Base-by-base conservation (phyloP, 768 basidiomycete species). In the Cystofilobasidium bisporidii region DNA sequence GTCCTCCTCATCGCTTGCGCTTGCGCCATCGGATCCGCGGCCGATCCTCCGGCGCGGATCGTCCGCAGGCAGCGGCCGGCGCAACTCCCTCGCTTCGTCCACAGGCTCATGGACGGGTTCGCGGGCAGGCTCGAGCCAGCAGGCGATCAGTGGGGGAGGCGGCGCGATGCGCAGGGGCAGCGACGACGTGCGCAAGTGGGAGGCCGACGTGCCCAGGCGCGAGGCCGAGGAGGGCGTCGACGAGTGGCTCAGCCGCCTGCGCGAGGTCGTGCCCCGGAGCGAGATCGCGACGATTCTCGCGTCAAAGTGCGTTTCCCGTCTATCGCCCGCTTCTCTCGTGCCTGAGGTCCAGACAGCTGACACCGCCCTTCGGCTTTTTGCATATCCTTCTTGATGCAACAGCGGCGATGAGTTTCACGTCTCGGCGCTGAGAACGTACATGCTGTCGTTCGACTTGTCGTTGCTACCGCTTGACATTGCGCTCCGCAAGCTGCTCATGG, bases 381-480 rank as follows among this genome's bases (percentile, higher is more conserved):
- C 33, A 3, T 32, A 24, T 22, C 6, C 17, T n/a, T n/a, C 32
- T 12, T 57, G 24, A 24, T 38, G 18, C 8, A 53, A 5, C 43
- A 48, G 93, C 72, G 80, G 83, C 47, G 89, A 91, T 66, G 73
- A 79, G 6, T 87, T 91, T 64, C 83, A 93, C 75, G 75, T 79
- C 4, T 78, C 81, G 64, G 87, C 91, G 3, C 81, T 97, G 60
- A 81, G 81, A 65, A 73, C 81, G 17, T 93, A 90, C 75, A 82
- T 98, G 69, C 79, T 79, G 56, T 82, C 81, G 50, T 98, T 97
- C 75, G 82, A 86, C 71, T 96, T 98, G 74, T 76, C 77, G 26
- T 80, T 82, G 56, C 85, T 91, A 72, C 87, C 96, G 14, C 81
- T 99, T 40, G 96, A 99, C 74, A 84, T 98, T 36, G 89, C 96